phyloP scores from a whole-genome alignment of 495 filamentous ascomycete genomes.

The Lasiosphaeris hirsuta region DNA sequence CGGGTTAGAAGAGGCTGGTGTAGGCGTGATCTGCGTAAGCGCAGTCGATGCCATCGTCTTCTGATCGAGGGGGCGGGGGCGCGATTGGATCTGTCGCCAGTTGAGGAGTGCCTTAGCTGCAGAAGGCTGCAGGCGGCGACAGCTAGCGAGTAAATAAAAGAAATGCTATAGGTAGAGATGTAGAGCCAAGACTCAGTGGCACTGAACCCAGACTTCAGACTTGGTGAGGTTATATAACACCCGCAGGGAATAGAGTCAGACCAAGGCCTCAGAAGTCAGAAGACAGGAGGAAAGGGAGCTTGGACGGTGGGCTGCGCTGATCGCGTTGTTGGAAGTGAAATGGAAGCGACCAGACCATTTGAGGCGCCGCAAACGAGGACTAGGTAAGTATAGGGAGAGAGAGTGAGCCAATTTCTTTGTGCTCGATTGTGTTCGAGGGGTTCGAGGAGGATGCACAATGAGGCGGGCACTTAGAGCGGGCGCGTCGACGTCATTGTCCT shows the following conservation, averaged over 20 bases:
- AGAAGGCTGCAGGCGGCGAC: not conserved
- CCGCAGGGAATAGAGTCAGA: not conserved
- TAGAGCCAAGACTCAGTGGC: not conserved
- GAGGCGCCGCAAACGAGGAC: too few species aligned
- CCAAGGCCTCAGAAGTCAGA: too few species aligned
- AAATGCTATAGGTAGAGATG: not conserved
- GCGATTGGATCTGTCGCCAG: not conserved
- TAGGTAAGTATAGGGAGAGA: too few species aligned
- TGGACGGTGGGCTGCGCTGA: too few species aligned
- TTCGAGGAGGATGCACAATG: conserved; percentile 2
- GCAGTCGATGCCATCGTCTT: conserved; percentile 9
- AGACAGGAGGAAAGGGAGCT: too few species aligned
- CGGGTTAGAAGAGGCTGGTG: not conserved
- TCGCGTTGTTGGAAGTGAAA: too few species aligned
- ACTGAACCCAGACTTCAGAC: not conserved
- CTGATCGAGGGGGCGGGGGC: not conserved
- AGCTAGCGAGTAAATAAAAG: not conserved
- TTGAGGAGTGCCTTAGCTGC: not conserved
- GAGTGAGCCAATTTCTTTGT: too few species aligned
- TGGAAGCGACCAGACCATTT: too few species aligned
- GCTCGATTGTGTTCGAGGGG: not conserved
- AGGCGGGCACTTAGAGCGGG: too few species aligned
- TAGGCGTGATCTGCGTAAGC: conserved; percentile 11
- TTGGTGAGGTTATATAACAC: not conserved
- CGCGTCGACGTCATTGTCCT: conserved; percentile 19